These are phyloP conservation scores for Alternaria triticina DNA, from an alignment of 2,329 filamentous ascomycete genomes.

Conservation along the genomic window DNA sequence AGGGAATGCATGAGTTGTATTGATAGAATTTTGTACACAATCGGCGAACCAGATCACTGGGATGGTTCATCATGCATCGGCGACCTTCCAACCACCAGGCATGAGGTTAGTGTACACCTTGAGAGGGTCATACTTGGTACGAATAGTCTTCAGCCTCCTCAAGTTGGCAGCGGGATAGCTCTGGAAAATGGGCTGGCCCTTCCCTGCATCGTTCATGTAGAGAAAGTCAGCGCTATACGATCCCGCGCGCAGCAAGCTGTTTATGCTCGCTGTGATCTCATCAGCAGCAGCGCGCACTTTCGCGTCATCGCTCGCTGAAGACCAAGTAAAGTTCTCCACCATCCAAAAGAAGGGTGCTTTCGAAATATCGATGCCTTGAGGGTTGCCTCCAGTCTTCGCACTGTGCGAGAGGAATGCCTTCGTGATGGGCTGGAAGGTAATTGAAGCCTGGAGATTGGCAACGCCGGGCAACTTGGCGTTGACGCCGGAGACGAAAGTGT, in stretches of 20 bases:
- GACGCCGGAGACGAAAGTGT: constrained; percentile 18
- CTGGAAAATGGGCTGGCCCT: constrained; percentile 31
- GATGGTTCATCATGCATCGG: background rate
- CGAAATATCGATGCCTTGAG: constrained; percentile 20
- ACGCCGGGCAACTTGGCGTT: constrained; percentile 6
- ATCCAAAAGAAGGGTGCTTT: constrained; percentile 27
- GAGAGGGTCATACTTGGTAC: constrained; percentile 39
- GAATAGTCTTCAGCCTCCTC: constrained; percentile 33
- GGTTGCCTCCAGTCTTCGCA: constrained; percentile 23
- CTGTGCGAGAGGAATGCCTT: constrained; percentile 24
- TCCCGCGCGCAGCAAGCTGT: constrained; percentile 1
- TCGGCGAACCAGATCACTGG: background rate
- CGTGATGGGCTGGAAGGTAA: constrained; percentile 29
- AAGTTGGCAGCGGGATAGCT: constrained; percentile 41
- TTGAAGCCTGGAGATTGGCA: constrained; percentile 12
- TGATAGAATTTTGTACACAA: background rate
- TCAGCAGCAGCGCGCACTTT: constrained; percentile 10
- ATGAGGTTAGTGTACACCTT: constrained; percentile 34
- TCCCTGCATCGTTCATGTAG: constrained; percentile 37
- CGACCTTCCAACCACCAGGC: constrained; percentile 31
- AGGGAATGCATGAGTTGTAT: background rate
- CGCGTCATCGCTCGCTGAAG: constrained; percentile 11
- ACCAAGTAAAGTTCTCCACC: constrained; percentile 22
- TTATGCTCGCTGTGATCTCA: constrained; percentile 14
- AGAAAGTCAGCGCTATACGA: constrained; percentile 11